A percentile compares a stretch with the other conserved stretches of the same genome.
Conservation (phyloP, 208 protist species). For the Leishmania lainsoni region DNA sequence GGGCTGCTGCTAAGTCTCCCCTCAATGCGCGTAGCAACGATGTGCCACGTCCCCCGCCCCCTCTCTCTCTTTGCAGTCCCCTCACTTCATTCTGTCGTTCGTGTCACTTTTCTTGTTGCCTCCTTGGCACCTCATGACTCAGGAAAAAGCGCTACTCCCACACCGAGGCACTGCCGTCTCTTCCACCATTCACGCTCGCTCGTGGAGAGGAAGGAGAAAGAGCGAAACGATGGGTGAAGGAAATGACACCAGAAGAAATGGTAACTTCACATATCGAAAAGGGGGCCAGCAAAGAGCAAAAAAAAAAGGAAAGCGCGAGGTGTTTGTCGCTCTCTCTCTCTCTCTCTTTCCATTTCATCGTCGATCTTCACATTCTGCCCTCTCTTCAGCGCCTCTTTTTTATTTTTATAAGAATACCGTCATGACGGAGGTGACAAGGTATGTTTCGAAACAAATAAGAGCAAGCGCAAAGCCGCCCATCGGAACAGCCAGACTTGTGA, state of each 20-base stretch:
- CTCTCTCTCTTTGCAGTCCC: background rate
- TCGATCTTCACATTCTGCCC: background rate
- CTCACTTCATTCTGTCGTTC: background rate
- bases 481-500: conserved; percentile 39
- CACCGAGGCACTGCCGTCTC: background rate
- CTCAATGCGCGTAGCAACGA: background rate
- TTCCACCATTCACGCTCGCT: background rate
- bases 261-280: no score
- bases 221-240: background rate
- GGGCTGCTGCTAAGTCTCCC: background rate
- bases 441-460: conserved; percentile 33
- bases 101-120: background rate
- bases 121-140: background rate
- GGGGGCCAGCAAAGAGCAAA: background rate
- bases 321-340: background rate
- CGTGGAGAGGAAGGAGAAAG: background rate
- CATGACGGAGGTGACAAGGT: conserved; percentile 39
- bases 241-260: background rate
- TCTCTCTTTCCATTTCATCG: background rate
- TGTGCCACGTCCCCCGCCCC: no score
- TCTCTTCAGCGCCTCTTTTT: background rate
- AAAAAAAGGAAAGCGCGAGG: background rate
- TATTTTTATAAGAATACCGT: conserved; percentile 35
- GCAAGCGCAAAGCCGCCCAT: conserved; percentile 46
- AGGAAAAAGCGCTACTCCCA: background rate